Percentiles rank a stretch among this genome's conserved stretches.
Evolutionary conservation across 345 rosid species (phyloP).

Genomic region (Lenwebbia sp.): DNA sequence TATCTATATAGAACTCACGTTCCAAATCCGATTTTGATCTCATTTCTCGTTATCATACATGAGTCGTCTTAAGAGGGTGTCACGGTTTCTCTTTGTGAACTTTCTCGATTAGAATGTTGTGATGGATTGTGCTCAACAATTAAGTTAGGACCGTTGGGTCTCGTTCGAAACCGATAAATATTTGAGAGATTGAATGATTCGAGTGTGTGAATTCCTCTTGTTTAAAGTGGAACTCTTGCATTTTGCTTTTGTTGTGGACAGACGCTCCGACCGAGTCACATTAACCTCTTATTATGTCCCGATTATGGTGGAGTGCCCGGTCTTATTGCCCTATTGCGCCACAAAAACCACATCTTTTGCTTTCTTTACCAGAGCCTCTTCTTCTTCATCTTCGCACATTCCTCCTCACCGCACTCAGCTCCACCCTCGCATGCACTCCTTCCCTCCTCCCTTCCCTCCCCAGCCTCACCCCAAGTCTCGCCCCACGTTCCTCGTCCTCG

Average conservation of each 20-base stretch:
- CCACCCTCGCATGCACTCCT: constrained; percentile 37
- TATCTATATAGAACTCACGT: neutral
- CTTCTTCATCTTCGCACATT: constrained; percentile 15
- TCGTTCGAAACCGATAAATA: rapidly evolving
- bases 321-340: neutral
- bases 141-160: neutral
- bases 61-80: neutral
- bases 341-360: neutral
- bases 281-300: neutral
- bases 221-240: neutral
- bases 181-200: neutral
- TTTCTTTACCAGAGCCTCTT: neutral
- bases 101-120: neutral
- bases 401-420: constrained; percentile 45
- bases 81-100: rapidly evolving
- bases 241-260: neutral
- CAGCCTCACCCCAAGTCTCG: neutral
- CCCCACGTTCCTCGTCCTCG: constrained; percentile 10
- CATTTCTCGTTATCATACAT: rapidly evolving
- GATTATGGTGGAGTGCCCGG: neutral
- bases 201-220: neutral
- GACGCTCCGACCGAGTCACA: rapidly evolving
- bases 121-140: neutral
- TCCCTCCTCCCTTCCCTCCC: neutral
- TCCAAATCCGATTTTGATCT: neutral